Conservation (phyloP, 371 early-diverging fungal species). For the Paraphysoderma sedebokerense region DNA sequence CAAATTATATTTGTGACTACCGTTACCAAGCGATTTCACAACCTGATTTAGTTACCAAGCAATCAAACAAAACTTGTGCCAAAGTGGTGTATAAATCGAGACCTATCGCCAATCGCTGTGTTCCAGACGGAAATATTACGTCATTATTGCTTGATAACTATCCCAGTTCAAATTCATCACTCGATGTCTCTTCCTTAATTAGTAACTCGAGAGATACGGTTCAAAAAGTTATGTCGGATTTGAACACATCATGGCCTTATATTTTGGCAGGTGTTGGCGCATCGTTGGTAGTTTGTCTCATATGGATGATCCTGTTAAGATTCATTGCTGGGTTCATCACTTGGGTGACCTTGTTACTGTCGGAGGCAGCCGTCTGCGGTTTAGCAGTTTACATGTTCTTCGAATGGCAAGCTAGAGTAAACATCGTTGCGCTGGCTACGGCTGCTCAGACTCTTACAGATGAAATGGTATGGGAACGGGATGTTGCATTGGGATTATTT, state of each 20-base stretch:
- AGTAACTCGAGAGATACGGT: not conserved
- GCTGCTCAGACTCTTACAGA: not conserved
- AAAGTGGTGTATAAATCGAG: not conserved
- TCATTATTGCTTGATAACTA: too few relatives aligned
- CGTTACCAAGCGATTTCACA: too few relatives aligned
- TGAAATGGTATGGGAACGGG: not conserved
- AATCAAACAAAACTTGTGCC: not conserved
- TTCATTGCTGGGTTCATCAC: not conserved
- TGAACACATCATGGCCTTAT: conserved; percentile 2
- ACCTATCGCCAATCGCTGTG: conserved; percentile 3
- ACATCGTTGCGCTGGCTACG: not conserved
- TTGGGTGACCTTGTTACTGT: conserved; percentile 1
- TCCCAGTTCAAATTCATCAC: too few relatives aligned
- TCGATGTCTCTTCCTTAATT: not conserved
- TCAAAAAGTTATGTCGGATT: not conserved
- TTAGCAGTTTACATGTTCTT: conserved; percentile 2
- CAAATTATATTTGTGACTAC: not conserved
- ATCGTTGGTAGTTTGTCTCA: conserved; percentile 4
- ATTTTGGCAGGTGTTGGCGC: conserved; percentile 2
- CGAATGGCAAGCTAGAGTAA: not conserved
- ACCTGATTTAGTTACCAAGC: not conserved
- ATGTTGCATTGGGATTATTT: conserved; percentile 1
- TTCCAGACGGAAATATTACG: conserved; percentile 2
- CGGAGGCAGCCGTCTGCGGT: not conserved
- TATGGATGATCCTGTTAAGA: conserved; percentile 5